Base-by-base conservation (phyloP, 768 basidiomycete species). In the Artomyces pyxidatus region DNA sequence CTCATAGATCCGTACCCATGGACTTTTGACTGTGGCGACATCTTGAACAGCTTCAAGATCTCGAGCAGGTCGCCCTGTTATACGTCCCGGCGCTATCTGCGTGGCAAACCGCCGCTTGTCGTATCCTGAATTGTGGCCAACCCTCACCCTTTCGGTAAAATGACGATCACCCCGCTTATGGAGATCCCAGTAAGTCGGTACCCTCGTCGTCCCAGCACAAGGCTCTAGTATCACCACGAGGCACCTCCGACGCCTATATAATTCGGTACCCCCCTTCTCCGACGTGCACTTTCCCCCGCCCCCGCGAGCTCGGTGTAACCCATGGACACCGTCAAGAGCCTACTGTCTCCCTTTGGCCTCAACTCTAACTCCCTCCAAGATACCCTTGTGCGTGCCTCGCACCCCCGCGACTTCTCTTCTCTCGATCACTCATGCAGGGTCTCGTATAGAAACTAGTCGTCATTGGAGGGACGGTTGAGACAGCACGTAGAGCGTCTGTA, bases 391-490 rank as follows among this genome's bases (percentile, higher is more conserved):
- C 45, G 75, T 64, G 28, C 44, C 14, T 49, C 27, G 0, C 41
- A 19, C 28, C 23, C 38, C n/a, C 19, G 26, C 21, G 8, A 25
- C 39, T 10, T 22, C 16, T 10, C 32, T 37, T 12, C 14, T 11
- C 29, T 3, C 23, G 21, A 37, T 42, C 38, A 25, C 41, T 17
- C 41, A 12, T 38, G 41, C 48, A 51, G 51, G 28, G 38, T 17
- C 37, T 41, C 19, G 37, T n/a, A 3, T 56, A 89, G 88, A 90
- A 88, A 85, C 75, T 89, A 22, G 88, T 92, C 28, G 88, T 92
- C 59, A 85, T 92, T 61, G 88, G 89, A 21, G 89, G 89, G 1
- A 90, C 89, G 0, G 84, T 91, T 19, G 88, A 91, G 63, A 90
- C 88, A 14, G 88, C 88, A 29, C 75, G 88, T 54, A 73, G 88